A percentile compares a stretch with the other conserved stretches of the same genome.
These are phyloP conservation scores for Azolla pinnata DNA, from an alignment of 75 land plant genomes.

Conservation along the genomic window DNA sequence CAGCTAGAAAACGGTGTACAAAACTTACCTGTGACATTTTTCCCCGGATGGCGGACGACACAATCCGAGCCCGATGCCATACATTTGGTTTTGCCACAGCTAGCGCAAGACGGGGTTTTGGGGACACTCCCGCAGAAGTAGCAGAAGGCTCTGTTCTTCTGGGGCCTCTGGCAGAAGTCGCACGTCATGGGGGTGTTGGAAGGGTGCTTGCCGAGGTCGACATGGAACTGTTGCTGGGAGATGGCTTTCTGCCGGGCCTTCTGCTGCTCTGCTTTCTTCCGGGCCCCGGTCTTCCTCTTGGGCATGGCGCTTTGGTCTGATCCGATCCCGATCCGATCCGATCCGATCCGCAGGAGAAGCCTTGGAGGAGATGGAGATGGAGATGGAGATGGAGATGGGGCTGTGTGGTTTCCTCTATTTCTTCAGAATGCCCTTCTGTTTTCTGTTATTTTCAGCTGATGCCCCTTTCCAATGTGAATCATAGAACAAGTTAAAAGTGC, in stretches of 20 bases:
- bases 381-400: no score
- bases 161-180: conserved; percentile 19
- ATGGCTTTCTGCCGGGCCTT: conserved; percentile 32
- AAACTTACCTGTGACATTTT: conserved; percentile 30
- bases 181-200: conserved; percentile 25
- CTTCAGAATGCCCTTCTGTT: no score
- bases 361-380: no score
- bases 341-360: no score
- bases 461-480: no score
- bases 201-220: conserved; percentile 37
- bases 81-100: conserved; percentile 37
- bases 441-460: no score
- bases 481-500: no score
- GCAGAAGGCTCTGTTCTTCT: conserved; percentile 35
- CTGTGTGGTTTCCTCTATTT: no score
- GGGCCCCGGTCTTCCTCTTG: conserved; percentile 37
- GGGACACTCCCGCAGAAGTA: conserved; percentile 30
- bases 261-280: conserved; percentile 41
- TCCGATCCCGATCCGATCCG: no score
- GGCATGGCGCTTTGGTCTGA: no score
- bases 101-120: conserved; percentile 29
- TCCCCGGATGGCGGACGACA: conserved; percentile 28
- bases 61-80: conserved; percentile 35
- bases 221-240: conserved; percentile 20
- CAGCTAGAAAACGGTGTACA: no score